A percentile compares a stretch with the other conserved stretches of the same genome.
phyloP scores from a whole-genome alignment of 495 filamentous ascomycete species.

The Aspergillus diversus region DNA sequence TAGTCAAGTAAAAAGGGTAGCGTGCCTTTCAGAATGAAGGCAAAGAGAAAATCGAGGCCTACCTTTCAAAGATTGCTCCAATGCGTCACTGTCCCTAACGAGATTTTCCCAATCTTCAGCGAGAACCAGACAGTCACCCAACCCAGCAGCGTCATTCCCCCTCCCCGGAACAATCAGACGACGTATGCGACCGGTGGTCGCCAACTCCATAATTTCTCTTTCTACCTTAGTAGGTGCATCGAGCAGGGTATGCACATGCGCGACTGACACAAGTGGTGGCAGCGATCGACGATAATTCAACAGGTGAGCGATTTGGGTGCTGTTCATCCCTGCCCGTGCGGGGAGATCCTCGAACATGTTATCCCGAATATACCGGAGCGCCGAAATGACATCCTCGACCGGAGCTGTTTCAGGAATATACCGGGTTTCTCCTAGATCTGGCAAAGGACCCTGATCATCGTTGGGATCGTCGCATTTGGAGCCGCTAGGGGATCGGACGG shows the following conservation, averaged over 20 bases:
- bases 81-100: conserved; percentile 43
- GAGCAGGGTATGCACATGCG: conserved; percentile 71
- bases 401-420: conserved; percentile 51
- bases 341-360: conserved; percentile 75
- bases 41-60: not conserved
- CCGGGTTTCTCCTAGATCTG: conserved; percentile 42
- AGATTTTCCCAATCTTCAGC: conserved; percentile 63
- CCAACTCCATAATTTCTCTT: conserved; percentile 69
- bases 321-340: conserved; percentile 71
- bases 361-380: conserved; percentile 61
- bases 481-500: conserved; percentile 35
- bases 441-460: conserved; percentile 48
- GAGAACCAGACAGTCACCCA: conserved; percentile 75
- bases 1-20: not conserved
- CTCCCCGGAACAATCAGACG: conserved; percentile 69
- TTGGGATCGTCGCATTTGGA: conserved; percentile 38
- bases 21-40: not conserved
- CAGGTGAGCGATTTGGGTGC: conserved; percentile 68
- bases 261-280: conserved; percentile 70
- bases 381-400: conserved; percentile 64
- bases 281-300: conserved; percentile 67
- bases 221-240: conserved; percentile 71
- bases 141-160: conserved; percentile 58
- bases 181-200: conserved; percentile 61
- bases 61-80: conserved; percentile 58